Percentiles rank a stretch among this genome's conserved stretches.
phyloP scores from a whole-genome alignment of 148 eudicot genomes.

The Chenopodium quinoa region DNA sequence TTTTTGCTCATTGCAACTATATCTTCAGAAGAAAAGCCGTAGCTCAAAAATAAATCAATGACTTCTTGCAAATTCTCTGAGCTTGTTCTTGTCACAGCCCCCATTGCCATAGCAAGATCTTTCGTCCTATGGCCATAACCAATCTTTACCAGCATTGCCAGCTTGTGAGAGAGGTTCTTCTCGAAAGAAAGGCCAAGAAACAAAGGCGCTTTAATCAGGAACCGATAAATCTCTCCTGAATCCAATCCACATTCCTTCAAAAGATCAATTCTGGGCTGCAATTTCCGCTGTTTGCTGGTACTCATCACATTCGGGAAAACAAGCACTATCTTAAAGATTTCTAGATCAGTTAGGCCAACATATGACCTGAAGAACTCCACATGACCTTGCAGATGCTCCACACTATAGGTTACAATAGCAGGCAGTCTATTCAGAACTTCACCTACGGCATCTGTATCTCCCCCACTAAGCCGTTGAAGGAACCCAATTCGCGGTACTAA shows the following conservation, averaged over 20 bases:
- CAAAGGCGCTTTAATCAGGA: slow-evolving; percentile 67
- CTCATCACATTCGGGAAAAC: slow-evolving; percentile 81
- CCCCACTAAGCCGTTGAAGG: slow-evolving; percentile 62
- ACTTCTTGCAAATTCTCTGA: slow-evolving; percentile 75
- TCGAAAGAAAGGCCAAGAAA: slow-evolving; percentile 76
- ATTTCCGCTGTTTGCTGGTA: slow-evolving; percentile 68
- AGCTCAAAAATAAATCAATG: slow-evolving; percentile 63
- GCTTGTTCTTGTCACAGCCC: slow-evolving; percentile 82
- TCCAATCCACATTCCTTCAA: slow-evolving; percentile 78
- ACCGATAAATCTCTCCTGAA: slow-evolving; percentile 65
- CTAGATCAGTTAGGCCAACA: slow-evolving; percentile 64
- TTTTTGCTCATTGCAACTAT: slow-evolving; percentile 80
- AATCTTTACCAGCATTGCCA: slow-evolving; percentile 68
- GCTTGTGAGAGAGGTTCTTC: slow-evolving; percentile 67
- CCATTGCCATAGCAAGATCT: slow-evolving; percentile 86
- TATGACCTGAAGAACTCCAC: slow-evolving; percentile 72
- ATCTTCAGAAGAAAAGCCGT: slow-evolving; percentile 71
- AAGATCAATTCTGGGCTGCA: slow-evolving; percentile 74
- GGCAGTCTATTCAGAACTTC: slow-evolving; percentile 65
- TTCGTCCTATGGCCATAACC: slow-evolving; percentile 73
- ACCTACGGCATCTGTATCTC: slow-evolving; percentile 54
- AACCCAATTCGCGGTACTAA: slow-evolving; percentile 66
- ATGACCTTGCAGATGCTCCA: slow-evolving; percentile 65
- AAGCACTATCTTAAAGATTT: slow-evolving; percentile 70
- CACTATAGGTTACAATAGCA: slow-evolving; percentile 57